Evolutionary conservation across 192 early-diverging fungal species (phyloP), one percentile per base, ranked within the genome.

Genomic region (Paraglomus brasilianum): DNA sequence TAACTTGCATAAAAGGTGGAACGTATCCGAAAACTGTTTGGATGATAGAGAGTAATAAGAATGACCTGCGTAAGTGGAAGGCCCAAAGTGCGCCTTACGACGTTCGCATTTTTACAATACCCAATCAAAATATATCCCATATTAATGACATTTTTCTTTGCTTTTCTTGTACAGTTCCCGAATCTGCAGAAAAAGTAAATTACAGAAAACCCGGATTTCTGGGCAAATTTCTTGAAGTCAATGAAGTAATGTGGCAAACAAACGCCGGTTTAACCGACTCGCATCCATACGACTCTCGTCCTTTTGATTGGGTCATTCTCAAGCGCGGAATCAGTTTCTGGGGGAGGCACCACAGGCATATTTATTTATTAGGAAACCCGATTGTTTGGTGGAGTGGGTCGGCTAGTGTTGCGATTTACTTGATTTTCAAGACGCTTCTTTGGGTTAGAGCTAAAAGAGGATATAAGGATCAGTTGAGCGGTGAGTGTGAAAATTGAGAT

Each of bases 311-410:
- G 97, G 88, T 91, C 13, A 83, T 91, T 69, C 77, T 97, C 50
- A 78, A 84, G 40, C 86, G 90, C 50, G 95, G 95, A 24, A 95
- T 99, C 69, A 89, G 87, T 6, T 98, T 95, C 80, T 93, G 86
- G 85, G 89, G 88, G 55, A 83, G 82, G 17, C 72, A 79, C 24
- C 75, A 86, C 39, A 80, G 84, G 72, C 81, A 88, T 61, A 92
- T 99, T 72, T 95, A 96, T 76, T 81, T 97, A n/a, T 64, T 97
- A 2, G 96, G 96, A 22, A 97, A 97, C 61, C 94, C 94, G 8
- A 53, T 93, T 22, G 74, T 90, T 17, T 99, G 91, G 85, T 92
- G 89, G 91, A 41, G 87, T 55, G 82, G 87, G 6, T 81, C 86
- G 24, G 72, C 78, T 0, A 70, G 90, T 8, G 72, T 96, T n/a